Percentiles rank a stretch among this genome's conserved stretches.
These are phyloP conservation scores for Penicillium griseofulvum DNA, from an alignment of 2,329 filamentous ascomycete species.

Conservation along the genomic window DNA sequence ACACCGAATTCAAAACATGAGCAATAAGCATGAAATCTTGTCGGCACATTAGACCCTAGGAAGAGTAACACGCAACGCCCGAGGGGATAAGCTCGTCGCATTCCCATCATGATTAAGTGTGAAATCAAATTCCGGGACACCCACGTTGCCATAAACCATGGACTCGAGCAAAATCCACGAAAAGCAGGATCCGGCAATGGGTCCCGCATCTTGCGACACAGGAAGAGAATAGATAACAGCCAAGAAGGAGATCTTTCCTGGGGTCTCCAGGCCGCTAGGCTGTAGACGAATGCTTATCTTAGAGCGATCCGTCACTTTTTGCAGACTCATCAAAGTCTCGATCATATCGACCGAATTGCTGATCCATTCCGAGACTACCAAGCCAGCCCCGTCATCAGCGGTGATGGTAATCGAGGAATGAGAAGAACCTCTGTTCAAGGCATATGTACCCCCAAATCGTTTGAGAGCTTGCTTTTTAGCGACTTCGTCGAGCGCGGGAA, in stretches of 20 bases:
- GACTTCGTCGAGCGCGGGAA: conserved; percentile 21
- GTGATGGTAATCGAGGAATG: conserved; percentile 21
- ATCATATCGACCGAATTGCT: conserved; percentile 22
- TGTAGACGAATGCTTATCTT: conserved; percentile 23
- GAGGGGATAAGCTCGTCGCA: conserved; percentile 13
- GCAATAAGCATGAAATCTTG: neutral
- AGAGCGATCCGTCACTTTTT: conserved; percentile 1
- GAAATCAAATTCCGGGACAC: conserved; percentile 23
- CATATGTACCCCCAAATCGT: conserved; percentile 22
- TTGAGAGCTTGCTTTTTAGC: conserved; percentile 21
- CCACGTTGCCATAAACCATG: conserved; percentile 19
- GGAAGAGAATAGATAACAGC: conserved; percentile 13
- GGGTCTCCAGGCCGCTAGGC: conserved; percentile 20
- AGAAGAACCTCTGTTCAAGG: neutral
- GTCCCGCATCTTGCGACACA: conserved; percentile 5
- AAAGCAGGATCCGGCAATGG: conserved; percentile 12
- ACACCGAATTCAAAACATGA: neutral
- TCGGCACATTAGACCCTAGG: neutral
- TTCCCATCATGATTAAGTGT: conserved; percentile 13
- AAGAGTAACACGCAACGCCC: conserved; percentile 13
- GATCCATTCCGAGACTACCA: conserved; percentile 19
- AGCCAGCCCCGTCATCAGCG: conserved; percentile 20
- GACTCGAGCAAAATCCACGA: conserved; percentile 18
- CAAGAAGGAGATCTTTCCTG: conserved; percentile 17
- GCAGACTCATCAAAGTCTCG: conserved; percentile 8